Conservation (phyloP, 208 protist species). For the Crithidia mellificae region DNA sequence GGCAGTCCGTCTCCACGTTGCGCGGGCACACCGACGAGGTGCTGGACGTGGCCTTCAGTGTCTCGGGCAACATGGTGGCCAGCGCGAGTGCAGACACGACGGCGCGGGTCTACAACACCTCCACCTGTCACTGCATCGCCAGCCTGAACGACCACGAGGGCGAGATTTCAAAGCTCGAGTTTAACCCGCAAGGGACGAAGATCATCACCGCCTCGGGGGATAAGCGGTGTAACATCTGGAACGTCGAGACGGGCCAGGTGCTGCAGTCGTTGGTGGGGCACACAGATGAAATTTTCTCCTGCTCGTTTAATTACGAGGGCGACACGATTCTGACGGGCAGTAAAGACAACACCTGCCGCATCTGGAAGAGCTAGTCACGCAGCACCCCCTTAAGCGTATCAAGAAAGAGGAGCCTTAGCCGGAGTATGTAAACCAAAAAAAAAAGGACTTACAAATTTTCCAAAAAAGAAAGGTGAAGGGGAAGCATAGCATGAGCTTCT, state of each 20-base stretch:
- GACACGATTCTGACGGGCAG: slow-evolving; percentile 96
- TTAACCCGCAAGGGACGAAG: slow-evolving; percentile 95
- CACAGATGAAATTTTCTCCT: slow-evolving; percentile 96
- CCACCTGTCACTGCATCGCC: slow-evolving; percentile 86
- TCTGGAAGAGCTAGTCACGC: slow-evolving; percentile 88
- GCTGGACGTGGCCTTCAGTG: slow-evolving; percentile 93
- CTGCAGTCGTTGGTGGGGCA: slow-evolving; percentile 94
- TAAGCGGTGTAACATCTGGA: slow-evolving; percentile 94
- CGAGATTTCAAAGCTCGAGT: slow-evolving; percentile 94
- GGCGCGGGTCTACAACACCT: slow-evolving; percentile 91
- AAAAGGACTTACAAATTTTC: no score
- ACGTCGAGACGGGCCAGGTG: slow-evolving; percentile 79
- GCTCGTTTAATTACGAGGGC: slow-evolving; percentile 95
- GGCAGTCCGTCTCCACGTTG: slow-evolving; percentile 88
- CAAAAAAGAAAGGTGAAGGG: no score
- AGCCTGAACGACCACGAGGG: slow-evolving; percentile 92
- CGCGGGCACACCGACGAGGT: slow-evolving; percentile 93
- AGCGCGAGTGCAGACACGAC: slow-evolving; percentile 95
- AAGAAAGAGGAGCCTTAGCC: no score
- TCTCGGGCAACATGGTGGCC: slow-evolving; percentile 85
- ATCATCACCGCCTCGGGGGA: slow-evolving; percentile 94
- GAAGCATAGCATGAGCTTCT: no score
- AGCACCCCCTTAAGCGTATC: no score
- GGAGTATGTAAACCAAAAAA: no score
- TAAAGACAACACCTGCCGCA: slow-evolving; percentile 97